Evolutionary conservation across 805 yeast species (phyloP), one percentile per base, ranked within the genome.

Genomic region (Jamesozyma rosinii): DNA sequence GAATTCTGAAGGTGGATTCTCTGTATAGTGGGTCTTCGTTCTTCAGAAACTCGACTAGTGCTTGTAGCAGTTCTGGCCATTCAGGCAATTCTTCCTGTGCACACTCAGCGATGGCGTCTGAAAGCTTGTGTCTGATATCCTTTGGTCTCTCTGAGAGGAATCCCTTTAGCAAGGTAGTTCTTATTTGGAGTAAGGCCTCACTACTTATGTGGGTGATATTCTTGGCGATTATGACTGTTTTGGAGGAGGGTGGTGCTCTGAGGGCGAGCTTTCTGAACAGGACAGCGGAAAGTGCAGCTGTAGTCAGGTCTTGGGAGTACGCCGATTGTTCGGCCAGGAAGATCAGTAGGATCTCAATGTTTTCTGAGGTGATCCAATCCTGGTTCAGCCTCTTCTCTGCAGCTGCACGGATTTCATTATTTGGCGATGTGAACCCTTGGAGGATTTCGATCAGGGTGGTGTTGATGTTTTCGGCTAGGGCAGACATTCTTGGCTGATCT

Each of bases 101-200:
- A 37, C 90, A 77, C 64, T 89, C 97, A 1, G 97, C 85, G 38
- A 92, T 82, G 8, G 95, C 95, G 68, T 92, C 98, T 2, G 96
- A 81, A 39, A 92, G 68, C 59, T 90, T 92, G 63, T 90, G 96
- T 59, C 97, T 79, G 27, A 87, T 87, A 49, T 76, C 77, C 48
- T 77, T 77, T n/a, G 83, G 68, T 59, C 81, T 86, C 46, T 72
- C 80, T 10, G 77, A 61, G 3, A 76, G 59, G 54, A 90, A 86
- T 14, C 96, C 97, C 45, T 74, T 74, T 50, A 89, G 69, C 32
- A 90, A 72, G 19, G 77, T 69, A 15, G 68, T 52, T 50, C 94
- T 77, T 41, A 90, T 77, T 55, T 81, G 83, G 32, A 56, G 61
- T 46, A 77, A 71, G 2, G 80, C 81, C 5, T 70, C 74, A 27